Base-by-base conservation (phyloP, 352 stramenopile genomes). In the Phytophthora macrochlamydospora region DNA sequence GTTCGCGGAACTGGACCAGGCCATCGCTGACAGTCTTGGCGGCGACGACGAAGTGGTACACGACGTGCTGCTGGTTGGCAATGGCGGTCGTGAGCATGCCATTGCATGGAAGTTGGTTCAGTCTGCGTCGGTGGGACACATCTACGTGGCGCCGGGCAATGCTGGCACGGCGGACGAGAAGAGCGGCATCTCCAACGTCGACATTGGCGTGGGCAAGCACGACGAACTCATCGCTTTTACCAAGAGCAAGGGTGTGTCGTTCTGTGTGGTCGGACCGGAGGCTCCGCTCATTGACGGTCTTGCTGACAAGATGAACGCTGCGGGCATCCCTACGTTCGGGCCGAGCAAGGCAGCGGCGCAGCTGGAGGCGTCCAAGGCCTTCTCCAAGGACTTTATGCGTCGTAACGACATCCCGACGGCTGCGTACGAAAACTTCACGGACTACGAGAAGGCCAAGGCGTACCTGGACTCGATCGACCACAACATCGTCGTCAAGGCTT, bases 351-450 rank as follows among this genome's bases (percentile, higher is more conserved):
- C 93, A 48, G 98, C 97, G 4, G 95, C 98, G 2, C 88, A 97
- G 61, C 83, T 99, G 43, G 98, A 99, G 84, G 97, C 96, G 31
- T 99, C 94, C 59, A 99, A 99, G 89, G 94, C 97, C 4, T 98
- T 98, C 73, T 95, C 90, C 64, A 99, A 99, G 87, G 97, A 99
- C 67, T 99, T 99, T 63, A 98, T 99, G 90, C 83, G 95, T 69
- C 87, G 98, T 62, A 95, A 99, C 82, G 75, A 79, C 65, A 99
- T 99, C 56, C 97, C 93, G 2, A 99, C 98, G 35, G 98, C 98
- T 18, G 91, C 92, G 56, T 99, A 99, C 85, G 73, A 89, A 51
- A 99, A 93, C 63, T 99, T 99, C 72, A 98, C 90, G 1, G 85
- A 97, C 56, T 94, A 94, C 61, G 84, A 94, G 4, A 80, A 90